Evolutionary conservation across 768 basidiomycete species (phyloP), one percentile per base, ranked within the genome.

Genomic region (Boletus subparvulus): DNA sequence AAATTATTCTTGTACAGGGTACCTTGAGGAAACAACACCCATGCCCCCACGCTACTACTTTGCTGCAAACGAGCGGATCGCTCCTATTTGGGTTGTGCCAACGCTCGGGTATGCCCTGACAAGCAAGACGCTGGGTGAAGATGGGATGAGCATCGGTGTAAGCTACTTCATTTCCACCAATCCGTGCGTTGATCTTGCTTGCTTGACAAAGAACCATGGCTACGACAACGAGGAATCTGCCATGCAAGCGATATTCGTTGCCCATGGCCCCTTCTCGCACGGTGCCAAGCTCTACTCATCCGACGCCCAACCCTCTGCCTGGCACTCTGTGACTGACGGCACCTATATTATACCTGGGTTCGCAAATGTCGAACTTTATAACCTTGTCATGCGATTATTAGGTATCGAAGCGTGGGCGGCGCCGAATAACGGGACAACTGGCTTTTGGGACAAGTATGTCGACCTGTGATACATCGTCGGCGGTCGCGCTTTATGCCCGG

Each of bases 201-300:
- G 14, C 19, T 48, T 12, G 17, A 50, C 61, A 33, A 62, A 92
- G 89, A 93, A 86, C 57, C 94, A 97, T 63, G 94, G 94, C 7
- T 97, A 94, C 66, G 93, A 95, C 69, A 94, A 94, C 61, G 70
- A 80, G 17, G 83, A 86, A 41, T 65, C 76, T 13, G 77, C 87
- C 7, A 96, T 96, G 94, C 83, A 85, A 49, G 93, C 93, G 3
- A 87, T 92, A 68, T 95, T 96, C 70, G 86, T 96, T 55, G 93
- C 92, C 11, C 92, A 94, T 66, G 94, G 94, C 1, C 94, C 94
- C 0, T 94, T 94, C 70, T 85, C 88, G 14, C 73, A 82, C 12
- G 80, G 83, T 42, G 78, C 84, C 50, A 94, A 92, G 70, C 75
- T 82, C 59, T 80, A 40, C 26, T 46, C 56, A 4, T 2, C 52